Conservation (phyloP, 371 early-diverging fungal species). For the Thermomucor indicae-seudaticae region DNA sequence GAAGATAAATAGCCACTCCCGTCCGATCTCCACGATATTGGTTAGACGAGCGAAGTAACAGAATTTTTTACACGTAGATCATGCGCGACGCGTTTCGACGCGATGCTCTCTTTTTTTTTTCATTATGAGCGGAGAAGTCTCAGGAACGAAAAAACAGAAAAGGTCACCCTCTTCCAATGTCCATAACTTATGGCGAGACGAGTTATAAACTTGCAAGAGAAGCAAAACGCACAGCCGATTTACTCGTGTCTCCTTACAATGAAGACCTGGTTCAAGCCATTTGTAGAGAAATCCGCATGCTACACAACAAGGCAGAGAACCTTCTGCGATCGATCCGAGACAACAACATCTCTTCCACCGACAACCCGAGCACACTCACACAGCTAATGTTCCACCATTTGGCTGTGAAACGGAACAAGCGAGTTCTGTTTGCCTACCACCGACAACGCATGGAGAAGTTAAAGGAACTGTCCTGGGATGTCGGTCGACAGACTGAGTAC, state of each 20-base stretch:
- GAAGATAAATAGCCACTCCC: too few species aligned
- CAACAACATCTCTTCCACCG: not conserved
- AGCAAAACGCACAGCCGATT: constrained; percentile 72
- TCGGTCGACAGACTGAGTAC: constrained; percentile 44
- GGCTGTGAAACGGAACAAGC: constrained; percentile 73
- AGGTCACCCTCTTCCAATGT: not conserved
- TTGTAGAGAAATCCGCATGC: constrained; percentile 69
- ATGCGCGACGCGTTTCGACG: not conserved
- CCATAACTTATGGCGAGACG: constrained; percentile 67
- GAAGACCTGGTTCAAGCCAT: constrained; percentile 80
- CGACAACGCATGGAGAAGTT: constrained; percentile 68
- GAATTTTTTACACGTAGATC: not conserved
- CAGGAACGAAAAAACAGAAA: not conserved
- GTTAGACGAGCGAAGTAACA: not conserved
- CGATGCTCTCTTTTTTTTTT: not conserved
- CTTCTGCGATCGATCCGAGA: constrained; percentile 22
- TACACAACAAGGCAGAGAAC: constrained; percentile 37
- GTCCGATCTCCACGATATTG: too few species aligned
- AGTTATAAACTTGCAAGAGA: constrained; percentile 80
- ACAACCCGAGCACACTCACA: constrained; percentile 28
- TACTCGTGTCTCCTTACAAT: constrained; percentile 72
- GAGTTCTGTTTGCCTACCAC: constrained; percentile 88
- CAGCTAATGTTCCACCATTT: constrained; percentile 52
- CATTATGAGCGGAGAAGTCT: not conserved
- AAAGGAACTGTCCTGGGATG: constrained; percentile 73